phyloP scores from a whole-genome alignment of 352 stramenopile species.

The Phytophthora syringae region DNA sequence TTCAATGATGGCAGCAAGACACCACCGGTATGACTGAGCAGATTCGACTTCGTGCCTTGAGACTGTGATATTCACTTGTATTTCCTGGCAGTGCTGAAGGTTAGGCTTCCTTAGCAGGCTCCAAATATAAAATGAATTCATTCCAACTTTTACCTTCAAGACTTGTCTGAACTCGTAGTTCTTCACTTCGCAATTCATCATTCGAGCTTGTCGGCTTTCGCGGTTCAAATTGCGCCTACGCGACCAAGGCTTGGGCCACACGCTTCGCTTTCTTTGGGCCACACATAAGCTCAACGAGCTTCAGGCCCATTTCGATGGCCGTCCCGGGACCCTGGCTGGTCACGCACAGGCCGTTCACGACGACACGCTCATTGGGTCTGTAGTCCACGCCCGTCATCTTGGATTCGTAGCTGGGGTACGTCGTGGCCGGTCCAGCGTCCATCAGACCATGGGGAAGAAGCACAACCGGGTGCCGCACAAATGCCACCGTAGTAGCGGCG shows the following conservation, averaged over 20 bases:
- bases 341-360: slow-evolving; percentile 71
- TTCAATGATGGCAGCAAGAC: no score
- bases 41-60: no score
- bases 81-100: no score
- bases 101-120: no score
- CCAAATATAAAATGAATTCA: no score
- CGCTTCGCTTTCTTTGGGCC: slow-evolving; percentile 55
- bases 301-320: slow-evolving; percentile 78
- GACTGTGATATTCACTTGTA: no score
- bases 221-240: background rate
- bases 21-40: no score
- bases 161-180: background rate
- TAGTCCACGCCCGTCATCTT: slow-evolving; percentile 52
- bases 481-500: slow-evolving; percentile 74
- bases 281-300: slow-evolving; percentile 71
- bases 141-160: no score
- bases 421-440: slow-evolving; percentile 42
- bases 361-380: slow-evolving; percentile 47
- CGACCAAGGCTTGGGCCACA: slow-evolving; percentile 58
- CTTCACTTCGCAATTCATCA: background rate
- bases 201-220: background rate
- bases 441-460: slow-evolving; percentile 63
- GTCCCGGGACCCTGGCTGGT: slow-evolving; percentile 74
- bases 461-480: slow-evolving; percentile 70
- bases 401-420: slow-evolving; percentile 67